Conservation (phyloP, 805 yeast genomes). For the Candida broadrunensis region DNA sequence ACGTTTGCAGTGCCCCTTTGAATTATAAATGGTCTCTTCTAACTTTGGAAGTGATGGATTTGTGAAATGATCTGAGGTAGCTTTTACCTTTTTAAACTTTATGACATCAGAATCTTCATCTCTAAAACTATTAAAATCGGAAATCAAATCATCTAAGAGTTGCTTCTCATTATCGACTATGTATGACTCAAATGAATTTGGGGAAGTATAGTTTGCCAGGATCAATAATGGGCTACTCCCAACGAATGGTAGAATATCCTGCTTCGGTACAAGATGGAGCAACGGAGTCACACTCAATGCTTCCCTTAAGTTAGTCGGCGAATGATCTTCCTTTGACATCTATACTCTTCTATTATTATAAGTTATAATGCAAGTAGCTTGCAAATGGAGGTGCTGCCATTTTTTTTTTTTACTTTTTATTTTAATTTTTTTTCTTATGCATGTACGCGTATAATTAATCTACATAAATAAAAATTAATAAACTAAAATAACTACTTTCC, state of each 20-base stretch:
- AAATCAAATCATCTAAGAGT: constrained; percentile 12
- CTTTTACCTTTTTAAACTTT: background rate
- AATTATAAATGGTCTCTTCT: background rate
- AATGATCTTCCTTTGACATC: constrained; percentile 1
- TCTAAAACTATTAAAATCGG: constrained; percentile 1
- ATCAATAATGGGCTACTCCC: constrained; percentile 1
- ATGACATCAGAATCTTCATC: background rate
- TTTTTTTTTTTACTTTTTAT: too few relatives aligned
- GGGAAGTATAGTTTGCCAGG: background rate
- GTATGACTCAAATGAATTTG: background rate
- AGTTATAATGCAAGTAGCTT: too few relatives aligned
- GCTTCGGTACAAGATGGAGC: constrained; percentile 26
- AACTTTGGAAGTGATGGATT: background rate
- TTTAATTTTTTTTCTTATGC: too few relatives aligned
- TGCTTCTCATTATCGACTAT: constrained; percentile 1
- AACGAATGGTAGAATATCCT: constrained; percentile 16
- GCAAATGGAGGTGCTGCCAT: too few relatives aligned
- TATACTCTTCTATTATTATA: too few relatives aligned
- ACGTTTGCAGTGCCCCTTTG: background rate
- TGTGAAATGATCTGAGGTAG: background rate
- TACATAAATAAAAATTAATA: too few relatives aligned
- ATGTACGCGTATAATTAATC: too few relatives aligned
- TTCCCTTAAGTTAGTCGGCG: constrained; percentile 18
- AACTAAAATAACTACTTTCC: too few relatives aligned
- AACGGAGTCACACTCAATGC: constrained; percentile 25